Evolutionary conservation across 352 stramenopile genomes (phyloP), one percentile per base, ranked within the genome.

Genomic region (Phytopythium boreale): DNA sequence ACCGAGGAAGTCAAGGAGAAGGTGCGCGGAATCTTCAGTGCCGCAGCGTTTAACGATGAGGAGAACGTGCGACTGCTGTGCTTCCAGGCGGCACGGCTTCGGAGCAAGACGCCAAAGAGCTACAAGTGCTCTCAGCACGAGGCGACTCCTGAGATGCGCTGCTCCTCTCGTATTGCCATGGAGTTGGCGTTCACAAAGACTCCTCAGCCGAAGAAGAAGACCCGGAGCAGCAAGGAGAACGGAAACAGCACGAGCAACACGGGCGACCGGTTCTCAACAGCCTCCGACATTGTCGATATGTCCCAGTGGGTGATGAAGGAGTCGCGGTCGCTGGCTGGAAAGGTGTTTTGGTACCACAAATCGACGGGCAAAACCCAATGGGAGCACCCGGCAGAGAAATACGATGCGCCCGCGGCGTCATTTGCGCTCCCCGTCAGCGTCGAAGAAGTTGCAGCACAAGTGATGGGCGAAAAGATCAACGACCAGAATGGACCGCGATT

Each of bases 311-410:
- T 89, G 39, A 86, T 84, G 69, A 88, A 87, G 41, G 81, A 92
- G 50, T 92, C 84, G 39, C 74, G 75, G 19, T 90, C 81, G 36
- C 83, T 89, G 27, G 79, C 81, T 1, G 84, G 84, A 10, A 92
- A 92, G 50, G 76, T 88, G 41, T 92, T 92, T 44, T 92, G 84
- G 84, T 90, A 92, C 43, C 79, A 92, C 56, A 86, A 71, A 14
- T 71, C 82, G n/a, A 89, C 79, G 0, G 84, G 84, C 1, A 88
- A 87, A 36, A 90, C 84, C 0, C 85, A 94, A 64, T 94, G 83
- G 83, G 85, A 94, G 52, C 85, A 94, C 50, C 85, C 85, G 20
- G 76, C 75, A 0, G 82, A 89, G 59, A 78, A 79, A 22, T 73
- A 80, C 34, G 80, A 89, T 19, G 72, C 80, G 5, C 74, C 82